Base-by-base conservation (phyloP, 2,329 filamentous ascomycete species). In the Onygenales sp. region DNA sequence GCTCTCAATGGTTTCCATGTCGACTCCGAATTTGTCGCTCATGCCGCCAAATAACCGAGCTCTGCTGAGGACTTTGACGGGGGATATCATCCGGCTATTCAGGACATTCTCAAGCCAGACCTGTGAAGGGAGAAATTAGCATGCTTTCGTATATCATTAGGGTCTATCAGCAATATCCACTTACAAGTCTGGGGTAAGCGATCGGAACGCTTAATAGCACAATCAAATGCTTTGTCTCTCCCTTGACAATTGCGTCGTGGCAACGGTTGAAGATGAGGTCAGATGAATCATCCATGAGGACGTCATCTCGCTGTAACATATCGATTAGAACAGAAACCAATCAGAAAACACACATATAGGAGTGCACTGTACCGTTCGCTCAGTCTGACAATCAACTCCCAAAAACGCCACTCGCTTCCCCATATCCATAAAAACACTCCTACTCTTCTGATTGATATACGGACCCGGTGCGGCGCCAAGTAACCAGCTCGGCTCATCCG, bases 1-100 rank as follows among this genome's bases (percentile, higher is more conserved):
- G 68, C 97, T 93, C 65, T 95, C 91, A 32, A 95, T 75, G 11
- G 97, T 87, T 69, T 97, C 93, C 5, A 93, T 87, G 14, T 89
- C 89, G 21, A 89, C 90, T 64, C 96, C 91, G 61, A 95, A 91
- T 60, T 87, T 87, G 72, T 95, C 95, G 41, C 95, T 76, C 43
- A 94, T 82, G 10, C 79, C 78, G 55, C 89, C 88, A 50, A 97
- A 78, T 60, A 94, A 70, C 1, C 92, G 91, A 38, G 86, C 81
- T 63, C 89, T 86, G 41, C 90, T 88, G 27, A 97, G 76, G 5
- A 88, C 88, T 69, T 97, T 97, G 66, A 95, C 79, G 2, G 91
- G 90, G 61, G 90, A 86, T 83, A 95, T 89, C 5, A 89, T 71
- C 57, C 85, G 81, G 46, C 90, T 96, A 4, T 90, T 95, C 55